These are phyloP conservation scores for Solanum chacoense DNA, from an alignment of 305 asterid species.

Conservation along the genomic window DNA sequence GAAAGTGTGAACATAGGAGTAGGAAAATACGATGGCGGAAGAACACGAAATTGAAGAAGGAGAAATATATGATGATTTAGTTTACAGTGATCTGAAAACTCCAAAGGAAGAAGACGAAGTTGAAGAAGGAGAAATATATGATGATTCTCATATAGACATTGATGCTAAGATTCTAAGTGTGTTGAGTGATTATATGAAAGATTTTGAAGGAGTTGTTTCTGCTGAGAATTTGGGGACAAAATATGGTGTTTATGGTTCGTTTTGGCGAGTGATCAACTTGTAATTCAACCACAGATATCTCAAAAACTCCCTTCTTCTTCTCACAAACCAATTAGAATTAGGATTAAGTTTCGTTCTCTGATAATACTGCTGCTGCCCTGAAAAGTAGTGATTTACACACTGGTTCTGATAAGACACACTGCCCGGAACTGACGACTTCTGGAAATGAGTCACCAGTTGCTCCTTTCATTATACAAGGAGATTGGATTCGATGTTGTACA, in stretches of 20 bases:
- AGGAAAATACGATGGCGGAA: neutral
- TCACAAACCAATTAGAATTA: neutral
- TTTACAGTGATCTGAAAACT: too few relatives aligned
- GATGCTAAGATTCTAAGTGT: constrained; percentile 67
- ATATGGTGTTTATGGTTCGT: constrained; percentile 84
- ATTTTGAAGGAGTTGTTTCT: constrained; percentile 70
- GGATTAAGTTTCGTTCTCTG: neutral
- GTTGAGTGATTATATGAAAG: constrained; percentile 70
- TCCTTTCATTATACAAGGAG: constrained; percentile 36
- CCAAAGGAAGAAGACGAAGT: neutral
- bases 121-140: neutral
- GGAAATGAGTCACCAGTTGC: constrained; percentile 19
- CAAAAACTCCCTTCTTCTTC: neutral
- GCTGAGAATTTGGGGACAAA: constrained; percentile 44
- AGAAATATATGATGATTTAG: neutral
- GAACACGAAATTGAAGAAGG: neutral
- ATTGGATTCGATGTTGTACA: constrained; percentile 63
- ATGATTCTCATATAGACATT: neutral
- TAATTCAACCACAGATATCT: neutral
- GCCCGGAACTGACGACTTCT: constrained; percentile 5
- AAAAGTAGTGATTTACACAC: neutral
- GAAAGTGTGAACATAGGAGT: too few relatives aligned
- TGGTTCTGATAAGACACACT: neutral
- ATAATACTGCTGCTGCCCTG: neutral
- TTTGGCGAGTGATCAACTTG: neutral